Evolutionary conservation across 352 stramenopile genomes (phyloP), one percentile per base, ranked within the genome.

Genomic region (Globisporangium echinulatum): DNA sequence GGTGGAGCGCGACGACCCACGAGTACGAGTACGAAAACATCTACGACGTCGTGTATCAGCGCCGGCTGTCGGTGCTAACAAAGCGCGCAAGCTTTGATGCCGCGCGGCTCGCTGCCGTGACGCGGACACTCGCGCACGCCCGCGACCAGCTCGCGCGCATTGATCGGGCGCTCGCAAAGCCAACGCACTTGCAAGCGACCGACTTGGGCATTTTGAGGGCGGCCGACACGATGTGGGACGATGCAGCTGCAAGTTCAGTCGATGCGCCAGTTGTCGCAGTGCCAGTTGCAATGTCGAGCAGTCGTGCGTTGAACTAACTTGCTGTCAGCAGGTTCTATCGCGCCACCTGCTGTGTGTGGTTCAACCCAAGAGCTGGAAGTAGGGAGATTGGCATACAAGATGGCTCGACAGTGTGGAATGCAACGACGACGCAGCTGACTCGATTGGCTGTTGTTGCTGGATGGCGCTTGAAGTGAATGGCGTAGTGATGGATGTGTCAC

Each of bases 1-100:
- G 84, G 86, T 96, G 86, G 86, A 92, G 79, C 49, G 43, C 88
- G 50, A 92, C 84, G 36, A 91, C 90, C 67, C 79, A 84, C 54
- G 84, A 96, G 72, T 94, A 94, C 69, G 84, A 92, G 68, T 96
- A 94, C 59, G 82, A 86, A 56, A 92, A 90, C 63, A 85, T 94
- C 49, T 93, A 92, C 61, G 80, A 93, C 68, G 92, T 90, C 54
- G 74, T 92, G 15, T 92, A 90, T 67, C 75, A 85, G 54, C 77
- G 74, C 56, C 78, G 77, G 52, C 66, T 89, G 52, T 61, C 54
- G 37, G 81, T 77, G 63, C 77, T 92, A 33, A 76, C 82, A 52
- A 59, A 59, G 47, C 77, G 77, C 58, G 68, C 80, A 1, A 66
- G 78, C 56, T 91, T 94, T 52, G 73, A 92, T 56, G 55, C 82